Conservation (phyloP, 148 eudicot genomes). For the Cornus suecica region DNA sequence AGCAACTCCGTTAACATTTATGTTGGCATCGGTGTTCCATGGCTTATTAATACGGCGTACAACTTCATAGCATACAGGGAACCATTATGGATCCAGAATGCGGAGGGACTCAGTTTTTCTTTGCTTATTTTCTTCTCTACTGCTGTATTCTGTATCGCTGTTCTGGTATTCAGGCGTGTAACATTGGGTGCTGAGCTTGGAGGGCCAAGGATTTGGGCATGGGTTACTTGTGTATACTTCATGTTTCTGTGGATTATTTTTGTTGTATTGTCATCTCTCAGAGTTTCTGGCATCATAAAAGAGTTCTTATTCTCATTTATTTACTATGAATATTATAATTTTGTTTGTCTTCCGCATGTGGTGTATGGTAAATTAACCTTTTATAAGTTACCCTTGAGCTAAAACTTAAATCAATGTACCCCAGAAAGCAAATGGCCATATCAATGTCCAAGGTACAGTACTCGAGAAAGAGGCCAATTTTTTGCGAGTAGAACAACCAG, state of each 20-base stretch:
- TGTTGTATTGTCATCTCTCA: constrained; percentile 66
- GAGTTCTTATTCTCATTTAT: background rate
- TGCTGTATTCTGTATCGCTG: constrained; percentile 71
- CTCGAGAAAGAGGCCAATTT: no score
- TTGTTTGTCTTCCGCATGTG: no score
- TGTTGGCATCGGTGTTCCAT: constrained; percentile 85
- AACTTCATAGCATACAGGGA: constrained; percentile 55
- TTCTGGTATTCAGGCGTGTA: constrained; percentile 67
- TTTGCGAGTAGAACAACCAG: no score
- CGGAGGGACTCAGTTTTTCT: constrained; percentile 72
- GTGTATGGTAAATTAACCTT: no score
- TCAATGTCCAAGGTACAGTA: no score
- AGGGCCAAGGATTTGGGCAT: constrained; percentile 82
- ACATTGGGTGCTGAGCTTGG: constrained; percentile 87
- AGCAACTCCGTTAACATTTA: constrained; percentile 95
- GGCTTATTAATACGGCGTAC: constrained; percentile 86
- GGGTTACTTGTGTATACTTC: constrained; percentile 63
- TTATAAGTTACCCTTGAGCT: no score
- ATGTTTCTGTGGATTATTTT: constrained; percentile 79
- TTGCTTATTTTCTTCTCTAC: constrained; percentile 77
- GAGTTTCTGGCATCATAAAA: constrained; percentile 59
- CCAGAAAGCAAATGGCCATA: no score
- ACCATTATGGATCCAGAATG: constrained; percentile 58
- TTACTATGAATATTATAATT: no score
- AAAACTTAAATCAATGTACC: no score